These are phyloP conservation scores for Rhizomucor miehei DNA, from an alignment of 371 early-diverging fungal genomes.

Conservation along the genomic window DNA sequence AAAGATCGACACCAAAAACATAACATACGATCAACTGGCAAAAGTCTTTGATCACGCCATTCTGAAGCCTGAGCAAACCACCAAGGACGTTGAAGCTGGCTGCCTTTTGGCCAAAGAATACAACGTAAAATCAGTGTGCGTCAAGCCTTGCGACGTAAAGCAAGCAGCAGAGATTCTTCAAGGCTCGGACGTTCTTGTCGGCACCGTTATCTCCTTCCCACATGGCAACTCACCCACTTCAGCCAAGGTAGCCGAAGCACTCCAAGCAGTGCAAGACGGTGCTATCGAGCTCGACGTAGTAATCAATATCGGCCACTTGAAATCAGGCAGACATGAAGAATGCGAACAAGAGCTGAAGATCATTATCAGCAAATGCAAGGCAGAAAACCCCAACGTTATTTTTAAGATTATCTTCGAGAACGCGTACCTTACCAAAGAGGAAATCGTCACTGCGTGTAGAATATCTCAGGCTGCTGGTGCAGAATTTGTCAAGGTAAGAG, in stretches of 20 bases:
- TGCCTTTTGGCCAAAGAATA: constrained; percentile 56
- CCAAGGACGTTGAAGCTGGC: constrained; percentile 52
- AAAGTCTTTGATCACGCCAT: constrained; percentile 68
- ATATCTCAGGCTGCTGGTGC: constrained; percentile 55
- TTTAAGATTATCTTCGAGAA: constrained; percentile 69
- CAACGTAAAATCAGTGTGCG: constrained; percentile 60
- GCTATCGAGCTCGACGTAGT: constrained; percentile 68
- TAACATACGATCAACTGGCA: constrained; percentile 54
- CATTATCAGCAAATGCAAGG: constrained; percentile 43
- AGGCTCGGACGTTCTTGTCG: constrained; percentile 51
- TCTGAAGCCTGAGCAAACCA: constrained; percentile 59
- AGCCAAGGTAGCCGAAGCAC: constrained; percentile 56
- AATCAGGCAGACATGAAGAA: constrained; percentile 44
- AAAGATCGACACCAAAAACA: constrained; percentile 39
- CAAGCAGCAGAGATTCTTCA: constrained; percentile 45
- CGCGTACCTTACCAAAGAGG: constrained; percentile 56
- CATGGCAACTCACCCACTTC: constrained; percentile 59
- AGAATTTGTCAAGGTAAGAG: constrained; percentile 57
- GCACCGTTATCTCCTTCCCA: constrained; percentile 67
- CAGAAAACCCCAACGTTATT: constrained; percentile 39
- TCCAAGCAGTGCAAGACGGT: constrained; percentile 57
- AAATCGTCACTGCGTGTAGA: constrained; percentile 54
- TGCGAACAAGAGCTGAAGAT: constrained; percentile 50
- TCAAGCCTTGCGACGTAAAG: constrained; percentile 64
- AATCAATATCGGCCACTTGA: constrained; percentile 58